These are phyloP conservation scores for Diutina rugosa DNA, from an alignment of 1,139 yeast genomes.

Conservation along the genomic window DNA sequence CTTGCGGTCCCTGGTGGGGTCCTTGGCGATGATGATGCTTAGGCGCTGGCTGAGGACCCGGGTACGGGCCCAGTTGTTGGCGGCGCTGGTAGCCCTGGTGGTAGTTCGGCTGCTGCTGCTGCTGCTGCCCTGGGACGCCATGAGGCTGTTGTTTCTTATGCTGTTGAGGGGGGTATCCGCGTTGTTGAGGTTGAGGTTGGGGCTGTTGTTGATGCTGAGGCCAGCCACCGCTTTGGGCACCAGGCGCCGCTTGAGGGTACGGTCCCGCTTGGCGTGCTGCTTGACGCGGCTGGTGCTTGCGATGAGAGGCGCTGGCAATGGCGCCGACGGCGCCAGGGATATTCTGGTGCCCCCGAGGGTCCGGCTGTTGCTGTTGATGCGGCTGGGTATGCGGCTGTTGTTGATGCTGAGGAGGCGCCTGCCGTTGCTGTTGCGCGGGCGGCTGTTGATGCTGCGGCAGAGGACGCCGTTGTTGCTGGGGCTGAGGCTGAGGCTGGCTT, in stretches of 20 bases:
- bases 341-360: background rate
- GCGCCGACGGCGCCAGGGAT: background rate
- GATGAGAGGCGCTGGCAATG: background rate
- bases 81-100: background rate
- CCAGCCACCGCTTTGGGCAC: conserved; percentile 3
- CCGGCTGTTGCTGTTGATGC: background rate
- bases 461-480: background rate
- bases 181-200: background rate
- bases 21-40: background rate
- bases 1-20: too few relatives aligned
- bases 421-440: background rate
- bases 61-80: background rate
- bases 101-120: conserved; percentile 3
- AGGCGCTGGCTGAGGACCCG: background rate
- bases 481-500: background rate
- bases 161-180: conserved; percentile 7
- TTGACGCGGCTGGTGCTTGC: background rate
- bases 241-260: background rate
- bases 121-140: conserved; percentile 3
- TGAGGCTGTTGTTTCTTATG: conserved; percentile 2
- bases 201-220: conserved; percentile 3
- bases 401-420: conserved; percentile 5
- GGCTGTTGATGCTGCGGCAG: background rate
- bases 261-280: background rate
- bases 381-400: conserved; percentile 5